Base-by-base conservation (phyloP, 2,329 filamentous ascomycete genomes). In the Penicillium sp. region DNA sequence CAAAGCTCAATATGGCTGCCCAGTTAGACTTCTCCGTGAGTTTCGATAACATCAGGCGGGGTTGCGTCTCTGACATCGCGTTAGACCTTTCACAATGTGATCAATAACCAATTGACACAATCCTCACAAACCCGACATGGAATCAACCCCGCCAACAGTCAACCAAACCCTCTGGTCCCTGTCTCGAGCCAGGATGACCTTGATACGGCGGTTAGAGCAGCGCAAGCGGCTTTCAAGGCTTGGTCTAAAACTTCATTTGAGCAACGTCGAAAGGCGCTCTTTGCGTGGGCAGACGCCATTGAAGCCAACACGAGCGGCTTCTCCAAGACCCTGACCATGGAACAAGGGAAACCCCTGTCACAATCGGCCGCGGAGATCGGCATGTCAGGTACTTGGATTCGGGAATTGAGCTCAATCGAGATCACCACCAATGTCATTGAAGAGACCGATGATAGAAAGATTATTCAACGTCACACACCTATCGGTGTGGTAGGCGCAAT, bases 101-200 rank as follows among this genome's bases (percentile, higher is more conserved):
- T 84, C 59, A 75, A 82, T 58, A 81, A 80, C 54, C 69, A 81
- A 67, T 67, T 78, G 55, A 71, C 72, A 16, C 67, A 73, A 16
- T 80, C 78, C 1, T 60, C 71, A 24, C 65, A 75, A 50, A 81
- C 76, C 11, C 77, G 79, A 51, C 75, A 77, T 61, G 74, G 77
- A 42, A 70, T 83, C 62, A 83, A 84, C 66, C 82, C 82, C 0
- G 70, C 81, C 3, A 83, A 77, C 8, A 70, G 75, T 22, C 69
- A 80, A 57, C 70, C 78, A 27, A 79, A 81, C 47, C 77, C 79
- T 24, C 75, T 78, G 14, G 81, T 83, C 1, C 82, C 82, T 0
- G 68, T 84, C 36, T 75, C 74, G 4, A 79, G 75, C 2, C 71
- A 71, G 38, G 64, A 77, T 40, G 81, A 85, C 60, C 69, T 84